phyloP scores from a whole-genome alignment of 202 grass and related monocot genomes.

The Hordeum pubiflorum region DNA sequence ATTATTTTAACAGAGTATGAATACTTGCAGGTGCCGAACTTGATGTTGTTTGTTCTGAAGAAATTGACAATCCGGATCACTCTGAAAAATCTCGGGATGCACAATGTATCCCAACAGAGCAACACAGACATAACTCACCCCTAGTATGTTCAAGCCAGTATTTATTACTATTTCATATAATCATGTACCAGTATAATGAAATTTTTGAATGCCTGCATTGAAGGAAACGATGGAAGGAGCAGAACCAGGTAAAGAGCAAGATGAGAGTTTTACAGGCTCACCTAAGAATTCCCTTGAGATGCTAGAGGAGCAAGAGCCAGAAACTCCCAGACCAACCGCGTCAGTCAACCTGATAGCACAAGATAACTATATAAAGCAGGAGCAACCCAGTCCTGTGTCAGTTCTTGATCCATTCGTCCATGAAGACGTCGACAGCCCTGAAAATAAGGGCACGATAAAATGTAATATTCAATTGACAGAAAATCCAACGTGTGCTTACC shows the following conservation, averaged over 20 bases:
- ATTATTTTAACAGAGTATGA: not conserved
- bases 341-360: constrained; percentile 30
- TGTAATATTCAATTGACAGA: constrained; percentile 25
- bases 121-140: not conserved
- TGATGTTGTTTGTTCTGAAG: not conserved
- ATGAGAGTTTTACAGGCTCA: not conserved
- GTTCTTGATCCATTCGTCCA: constrained; percentile 60
- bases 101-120: not conserved
- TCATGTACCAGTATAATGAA: not conserved
- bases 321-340: constrained; percentile 10
- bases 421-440: constrained; percentile 31
- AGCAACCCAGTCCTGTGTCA: constrained; percentile 65
- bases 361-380: constrained; percentile 44
- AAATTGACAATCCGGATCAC: constrained; percentile 10
- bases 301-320: constrained; percentile 32
- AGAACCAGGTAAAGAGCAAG: not conserved
- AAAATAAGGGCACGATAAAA: constrained; percentile 24
- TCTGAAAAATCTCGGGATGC: not conserved
- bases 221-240: constrained; percentile 16
- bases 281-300: constrained; percentile 14
- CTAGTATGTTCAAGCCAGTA: constrained; percentile 29
- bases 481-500: not conserved
- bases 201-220: not conserved
- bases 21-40: constrained; percentile 23
- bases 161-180: not conserved